Conservation (phyloP, 768 basidiomycete genomes). For the Rhodotorula taiwanensis region DNA sequence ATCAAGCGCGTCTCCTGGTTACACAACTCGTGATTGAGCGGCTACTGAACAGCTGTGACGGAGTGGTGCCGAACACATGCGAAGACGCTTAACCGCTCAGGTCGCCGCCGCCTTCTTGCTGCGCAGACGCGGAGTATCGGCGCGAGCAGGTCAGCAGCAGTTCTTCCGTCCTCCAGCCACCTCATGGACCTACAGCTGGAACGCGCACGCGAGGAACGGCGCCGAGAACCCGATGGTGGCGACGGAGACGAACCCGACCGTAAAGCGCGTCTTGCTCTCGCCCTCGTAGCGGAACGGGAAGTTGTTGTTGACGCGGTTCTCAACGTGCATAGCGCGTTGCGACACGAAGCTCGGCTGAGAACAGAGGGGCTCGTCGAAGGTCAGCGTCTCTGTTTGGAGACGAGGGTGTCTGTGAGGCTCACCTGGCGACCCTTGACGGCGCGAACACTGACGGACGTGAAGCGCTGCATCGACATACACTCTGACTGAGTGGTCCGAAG, state of each 20-base stretch:
- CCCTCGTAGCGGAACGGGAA: conserved; percentile 1
- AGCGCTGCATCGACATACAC: no score
- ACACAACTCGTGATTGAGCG: no score
- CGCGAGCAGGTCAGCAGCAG: background rate
- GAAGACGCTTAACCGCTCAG: no score
- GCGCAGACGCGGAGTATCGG: no score
- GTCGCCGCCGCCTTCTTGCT: no score
- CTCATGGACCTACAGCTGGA: background rate
- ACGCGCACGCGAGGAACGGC: background rate
- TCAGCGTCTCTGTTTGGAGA: no score
- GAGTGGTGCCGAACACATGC: no score
- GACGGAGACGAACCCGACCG: background rate
- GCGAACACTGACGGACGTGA: no score
- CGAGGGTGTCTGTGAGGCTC: background rate
- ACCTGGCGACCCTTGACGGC: background rate
- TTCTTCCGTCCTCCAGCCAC: no score
- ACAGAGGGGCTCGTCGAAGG: background rate
- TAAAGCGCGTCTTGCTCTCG: background rate
- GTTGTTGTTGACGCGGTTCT: background rate
- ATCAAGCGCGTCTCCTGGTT: no score
- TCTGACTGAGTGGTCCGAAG: no score
- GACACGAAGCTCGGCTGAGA: background rate
- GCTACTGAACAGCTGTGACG: no score
- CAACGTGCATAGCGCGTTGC: background rate
- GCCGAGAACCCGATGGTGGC: background rate